Percentiles rank a stretch among this genome's conserved stretches.
These are phyloP conservation scores for Cladosporium cucumerinum DNA, from an alignment of 2,329 filamentous ascomycete genomes.

Conservation along the genomic window DNA sequence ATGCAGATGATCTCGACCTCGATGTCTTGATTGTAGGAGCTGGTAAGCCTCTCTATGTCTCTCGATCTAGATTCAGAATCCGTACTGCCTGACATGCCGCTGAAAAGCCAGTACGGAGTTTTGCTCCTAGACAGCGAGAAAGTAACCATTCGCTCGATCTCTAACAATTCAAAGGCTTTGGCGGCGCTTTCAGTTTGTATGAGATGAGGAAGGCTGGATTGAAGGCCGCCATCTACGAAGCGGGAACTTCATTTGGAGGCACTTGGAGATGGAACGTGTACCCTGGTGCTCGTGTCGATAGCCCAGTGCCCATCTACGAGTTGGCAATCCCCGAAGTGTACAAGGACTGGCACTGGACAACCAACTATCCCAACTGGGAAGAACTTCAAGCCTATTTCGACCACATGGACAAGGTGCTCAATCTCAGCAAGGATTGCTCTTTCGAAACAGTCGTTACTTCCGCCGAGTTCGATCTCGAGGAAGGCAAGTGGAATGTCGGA, in stretches of 20 bases:
- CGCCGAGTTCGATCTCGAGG: constrained; percentile 49
- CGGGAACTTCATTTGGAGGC: constrained; percentile 33
- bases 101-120: background rate
- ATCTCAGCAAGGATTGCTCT: constrained; percentile 55
- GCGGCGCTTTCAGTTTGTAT: constrained; percentile 40
- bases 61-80: background rate
- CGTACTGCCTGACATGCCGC: background rate
- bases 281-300: constrained; percentile 45
- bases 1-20: constrained; percentile 31
- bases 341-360: constrained; percentile 39
- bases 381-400: constrained; percentile 59
- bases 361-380: constrained; percentile 30
- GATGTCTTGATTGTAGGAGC: constrained; percentile 39
- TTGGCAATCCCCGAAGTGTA: constrained; percentile 42
- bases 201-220: constrained; percentile 37
- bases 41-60: constrained; percentile 17
- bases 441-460: constrained; percentile 56
- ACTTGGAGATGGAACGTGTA: constrained; percentile 37
- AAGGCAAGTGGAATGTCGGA: constrained; percentile 50
- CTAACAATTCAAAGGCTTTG: background rate
- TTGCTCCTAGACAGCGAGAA: background rate
- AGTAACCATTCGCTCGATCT: background rate
- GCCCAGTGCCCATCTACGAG: constrained; percentile 34
- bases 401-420: constrained; percentile 54
- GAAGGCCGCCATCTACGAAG: constrained; percentile 32